These are phyloP conservation scores for Auriscalpium vulgare DNA, from an alignment of 768 basidiomycete species.

Conservation along the genomic window DNA sequence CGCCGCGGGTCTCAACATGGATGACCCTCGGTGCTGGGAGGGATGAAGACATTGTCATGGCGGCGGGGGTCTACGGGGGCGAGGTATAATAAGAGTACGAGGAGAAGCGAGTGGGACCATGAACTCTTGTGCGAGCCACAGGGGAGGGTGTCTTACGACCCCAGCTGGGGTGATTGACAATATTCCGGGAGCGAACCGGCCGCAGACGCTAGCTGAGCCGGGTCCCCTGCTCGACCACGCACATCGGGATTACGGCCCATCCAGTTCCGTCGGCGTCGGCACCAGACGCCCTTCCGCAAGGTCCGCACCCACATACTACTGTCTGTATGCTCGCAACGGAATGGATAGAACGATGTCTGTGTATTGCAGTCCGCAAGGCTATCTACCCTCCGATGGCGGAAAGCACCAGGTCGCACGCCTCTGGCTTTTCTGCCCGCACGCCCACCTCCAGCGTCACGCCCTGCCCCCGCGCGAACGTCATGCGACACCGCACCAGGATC, in stretches of 20 bases:
- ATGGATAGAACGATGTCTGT: too few relatives aligned
- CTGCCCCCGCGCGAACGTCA: slow-evolving; percentile 86
- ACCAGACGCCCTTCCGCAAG: background rate
- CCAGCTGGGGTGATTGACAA: background rate
- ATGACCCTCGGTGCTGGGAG: slow-evolving; percentile 81
- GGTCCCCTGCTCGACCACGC: too few relatives aligned
- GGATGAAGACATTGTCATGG: slow-evolving; percentile 29
- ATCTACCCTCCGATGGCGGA: slow-evolving; percentile 73
- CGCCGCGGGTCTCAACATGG: slow-evolving; percentile 91
- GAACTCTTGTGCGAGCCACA: slow-evolving; percentile 3
- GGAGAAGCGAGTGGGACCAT: slow-evolving; percentile 2
- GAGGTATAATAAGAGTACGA: slow-evolving; percentile 1
- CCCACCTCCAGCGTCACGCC: slow-evolving; percentile 91
- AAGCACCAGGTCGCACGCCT: slow-evolving; percentile 80
- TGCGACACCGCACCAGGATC: slow-evolving; percentile 86
- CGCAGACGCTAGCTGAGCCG: too few relatives aligned
- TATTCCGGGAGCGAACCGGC: background rate
- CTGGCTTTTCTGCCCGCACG: slow-evolving; percentile 87
- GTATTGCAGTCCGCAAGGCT: background rate
- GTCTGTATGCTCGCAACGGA: too few relatives aligned
- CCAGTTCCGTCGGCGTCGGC: slow-evolving; percentile 11
- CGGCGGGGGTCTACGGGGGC: background rate
- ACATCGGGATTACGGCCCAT: too few relatives aligned
- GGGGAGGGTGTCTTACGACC: background rate
- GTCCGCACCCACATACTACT: too few relatives aligned